Conservation (phyloP, 176 grass and related monocot genomes). For the Lolium rigidum region DNA sequence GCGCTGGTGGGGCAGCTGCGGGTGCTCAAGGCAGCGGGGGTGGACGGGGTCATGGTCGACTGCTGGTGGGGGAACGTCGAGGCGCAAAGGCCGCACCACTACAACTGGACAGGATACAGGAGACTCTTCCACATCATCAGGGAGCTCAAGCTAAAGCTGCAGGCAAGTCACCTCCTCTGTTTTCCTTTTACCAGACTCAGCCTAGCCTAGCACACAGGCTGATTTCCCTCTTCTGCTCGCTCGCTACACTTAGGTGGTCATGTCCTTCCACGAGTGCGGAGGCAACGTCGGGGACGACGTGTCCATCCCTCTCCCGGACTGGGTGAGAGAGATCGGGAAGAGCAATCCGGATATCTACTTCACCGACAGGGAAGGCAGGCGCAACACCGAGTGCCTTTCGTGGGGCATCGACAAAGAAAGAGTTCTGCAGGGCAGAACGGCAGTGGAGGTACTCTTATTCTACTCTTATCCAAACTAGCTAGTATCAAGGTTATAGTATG, state of each 20-base stretch:
- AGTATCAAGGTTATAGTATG: neutral
- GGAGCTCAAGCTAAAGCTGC: conserved; percentile 78
- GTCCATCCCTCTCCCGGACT: conserved; percentile 77
- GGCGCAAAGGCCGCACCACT: conserved; percentile 58
- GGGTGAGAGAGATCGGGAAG: conserved; percentile 85
- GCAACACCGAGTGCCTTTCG: conserved; percentile 77
- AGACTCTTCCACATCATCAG: conserved; percentile 74
- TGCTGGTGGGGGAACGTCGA: conserved; percentile 97
- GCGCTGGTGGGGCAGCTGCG: conserved; percentile 62
- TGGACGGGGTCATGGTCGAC: conserved; percentile 92
- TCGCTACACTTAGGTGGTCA: conserved; percentile 65
- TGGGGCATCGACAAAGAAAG: conserved; percentile 94
- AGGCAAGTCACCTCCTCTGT: conserved; percentile 44
- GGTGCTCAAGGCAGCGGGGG: conserved; percentile 67
- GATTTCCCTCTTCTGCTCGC: neutral
- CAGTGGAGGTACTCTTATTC: conserved; percentile 65
- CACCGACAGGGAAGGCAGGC: conserved; percentile 72
- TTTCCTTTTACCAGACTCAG: too few species aligned
- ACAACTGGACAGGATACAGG: conserved; percentile 83
- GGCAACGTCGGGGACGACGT: conserved; percentile 78
- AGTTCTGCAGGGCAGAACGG: conserved; percentile 76
- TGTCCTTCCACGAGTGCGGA: conserved; percentile 95
- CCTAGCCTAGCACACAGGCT: neutral
- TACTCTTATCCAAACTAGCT: neutral
- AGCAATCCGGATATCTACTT: conserved; percentile 94